Percentiles rank a stretch among this genome's conserved stretches.
phyloP scores from a whole-genome alignment of 495 filamentous ascomycete genomes.

The Antarctomyces pellizariae region DNA sequence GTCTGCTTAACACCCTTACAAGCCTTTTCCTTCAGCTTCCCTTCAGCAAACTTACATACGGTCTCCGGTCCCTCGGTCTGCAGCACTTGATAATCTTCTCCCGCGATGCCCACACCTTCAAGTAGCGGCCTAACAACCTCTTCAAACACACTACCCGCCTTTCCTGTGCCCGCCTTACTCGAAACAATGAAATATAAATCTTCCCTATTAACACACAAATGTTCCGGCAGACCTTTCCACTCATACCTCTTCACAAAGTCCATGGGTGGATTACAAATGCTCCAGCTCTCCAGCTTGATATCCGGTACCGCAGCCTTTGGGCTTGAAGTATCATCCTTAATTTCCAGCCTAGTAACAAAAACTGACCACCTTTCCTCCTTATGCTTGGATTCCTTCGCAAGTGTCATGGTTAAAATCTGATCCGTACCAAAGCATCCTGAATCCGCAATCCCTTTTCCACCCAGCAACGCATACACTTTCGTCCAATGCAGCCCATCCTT shows the following conservation, averaged over 20 bases:
- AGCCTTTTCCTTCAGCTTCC: constrained; percentile 23
- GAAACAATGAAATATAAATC: constrained; percentile 48
- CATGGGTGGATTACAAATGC: constrained; percentile 12
- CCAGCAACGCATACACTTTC: too few relatives aligned
- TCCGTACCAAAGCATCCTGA: too few relatives aligned
- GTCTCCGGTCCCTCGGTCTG: constrained; percentile 35
- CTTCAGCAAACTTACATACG: constrained; percentile 33
- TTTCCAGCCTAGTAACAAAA: constrained; percentile 7
- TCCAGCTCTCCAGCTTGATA: constrained; percentile 12
- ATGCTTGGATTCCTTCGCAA: constrained; percentile 2
- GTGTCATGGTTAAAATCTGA: too few relatives aligned
- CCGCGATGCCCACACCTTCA: constrained; percentile 15
- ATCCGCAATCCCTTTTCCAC: too few relatives aligned
- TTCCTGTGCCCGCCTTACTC: constrained; percentile 41
- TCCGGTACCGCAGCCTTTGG: constrained; percentile 4
- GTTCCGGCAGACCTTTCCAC: constrained; percentile 12
- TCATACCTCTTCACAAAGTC: constrained; percentile 12
- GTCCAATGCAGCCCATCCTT: constrained; percentile 4
- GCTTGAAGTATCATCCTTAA: constrained; percentile 9
- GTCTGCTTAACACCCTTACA: constrained; percentile 25
- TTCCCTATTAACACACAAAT: constrained; percentile 13
- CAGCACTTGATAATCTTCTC: constrained; percentile 20
- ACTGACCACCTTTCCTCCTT: constrained; percentile 16
- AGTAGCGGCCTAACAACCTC: constrained; percentile 34
- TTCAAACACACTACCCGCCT: constrained; percentile 31